A percentile compares a stretch with the other conserved stretches of the same genome.
Evolutionary conservation across 495 filamentous ascomycete species (phyloP).

Genomic region (Filosporella fistucella): DNA sequence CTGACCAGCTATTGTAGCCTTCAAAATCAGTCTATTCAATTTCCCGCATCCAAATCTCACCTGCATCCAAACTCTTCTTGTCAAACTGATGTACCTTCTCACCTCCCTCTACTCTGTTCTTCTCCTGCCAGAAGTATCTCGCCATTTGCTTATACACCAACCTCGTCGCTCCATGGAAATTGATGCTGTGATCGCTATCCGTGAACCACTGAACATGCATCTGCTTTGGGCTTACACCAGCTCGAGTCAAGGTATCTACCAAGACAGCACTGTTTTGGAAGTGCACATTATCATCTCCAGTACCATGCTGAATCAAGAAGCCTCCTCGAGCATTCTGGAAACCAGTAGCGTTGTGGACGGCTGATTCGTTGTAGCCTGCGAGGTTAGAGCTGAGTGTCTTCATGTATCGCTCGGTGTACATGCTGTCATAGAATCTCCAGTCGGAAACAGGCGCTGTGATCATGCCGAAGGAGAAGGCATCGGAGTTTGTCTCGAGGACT

Average conservation of each 20-base stretch:
- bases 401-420: constrained; percentile 66
- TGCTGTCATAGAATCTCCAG: constrained; percentile 59
- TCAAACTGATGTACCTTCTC: constrained; percentile 42
- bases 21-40: too few relatives aligned
- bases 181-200: constrained; percentile 48
- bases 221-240: constrained; percentile 45
- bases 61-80: constrained; percentile 13
- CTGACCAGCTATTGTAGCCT: too few relatives aligned
- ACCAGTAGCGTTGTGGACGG: constrained; percentile 35
- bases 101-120: constrained; percentile 28
- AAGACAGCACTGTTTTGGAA: constrained; percentile 52
- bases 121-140: constrained; percentile 42
- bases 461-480: constrained; percentile 45
- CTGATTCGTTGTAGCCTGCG: constrained; percentile 41
- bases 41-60: too few relatives aligned
- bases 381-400: constrained; percentile 44
- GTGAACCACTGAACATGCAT: constrained; percentile 47
- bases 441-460: constrained; percentile 51
- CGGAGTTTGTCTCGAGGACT: constrained; percentile 46
- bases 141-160: constrained; percentile 51
- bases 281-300: constrained; percentile 57
- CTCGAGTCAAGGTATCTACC: constrained; percentile 44
- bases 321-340: constrained; percentile 49
- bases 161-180: constrained; percentile 35
- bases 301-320: constrained; percentile 50